Percentiles rank a stretch among this genome's conserved stretches.
phyloP scores from a whole-genome alignment of 768 basidiomycete genomes.

The Russula earlei region DNA sequence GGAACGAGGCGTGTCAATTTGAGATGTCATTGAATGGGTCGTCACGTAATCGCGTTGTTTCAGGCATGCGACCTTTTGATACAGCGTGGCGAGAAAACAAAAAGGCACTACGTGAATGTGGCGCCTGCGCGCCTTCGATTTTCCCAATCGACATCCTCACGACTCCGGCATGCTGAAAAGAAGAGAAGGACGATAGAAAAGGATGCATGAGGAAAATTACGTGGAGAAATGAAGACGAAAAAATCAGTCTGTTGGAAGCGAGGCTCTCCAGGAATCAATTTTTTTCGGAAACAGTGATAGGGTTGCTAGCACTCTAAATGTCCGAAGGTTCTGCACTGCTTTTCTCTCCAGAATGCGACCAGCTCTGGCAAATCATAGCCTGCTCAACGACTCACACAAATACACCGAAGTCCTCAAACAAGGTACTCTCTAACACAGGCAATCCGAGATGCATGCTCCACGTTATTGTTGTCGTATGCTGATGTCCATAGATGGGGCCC shows the following conservation, averaged over 20 bases:
- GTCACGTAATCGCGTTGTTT: conserved; percentile 9
- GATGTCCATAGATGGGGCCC: background rate
- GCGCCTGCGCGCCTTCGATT: conserved; percentile 1
- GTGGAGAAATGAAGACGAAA: background rate
- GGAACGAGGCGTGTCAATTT: background rate
- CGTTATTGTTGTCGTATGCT: background rate
- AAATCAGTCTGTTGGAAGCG: background rate
- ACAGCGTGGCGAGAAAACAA: background rate
- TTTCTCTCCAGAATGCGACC: background rate
- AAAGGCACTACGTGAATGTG: conserved; percentile 6
- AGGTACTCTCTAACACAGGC: background rate
- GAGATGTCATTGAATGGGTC: background rate
- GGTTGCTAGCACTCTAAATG: background rate
- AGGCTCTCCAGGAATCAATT: background rate
- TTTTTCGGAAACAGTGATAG: background rate
- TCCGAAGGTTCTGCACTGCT: conserved; percentile 14
- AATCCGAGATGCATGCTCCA: too few species aligned
- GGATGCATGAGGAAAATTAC: background rate
- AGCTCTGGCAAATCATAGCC: background rate
- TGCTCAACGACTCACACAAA: background rate
- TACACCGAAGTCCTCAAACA: background rate
- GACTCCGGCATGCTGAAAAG: background rate
- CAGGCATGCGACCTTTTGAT: background rate
- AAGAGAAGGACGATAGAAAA: conserved; percentile 1
- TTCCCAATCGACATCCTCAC: background rate